Base-by-base conservation (phyloP, 495 filamentous ascomycete species). In the Hypoxylon lenormandii region DNA sequence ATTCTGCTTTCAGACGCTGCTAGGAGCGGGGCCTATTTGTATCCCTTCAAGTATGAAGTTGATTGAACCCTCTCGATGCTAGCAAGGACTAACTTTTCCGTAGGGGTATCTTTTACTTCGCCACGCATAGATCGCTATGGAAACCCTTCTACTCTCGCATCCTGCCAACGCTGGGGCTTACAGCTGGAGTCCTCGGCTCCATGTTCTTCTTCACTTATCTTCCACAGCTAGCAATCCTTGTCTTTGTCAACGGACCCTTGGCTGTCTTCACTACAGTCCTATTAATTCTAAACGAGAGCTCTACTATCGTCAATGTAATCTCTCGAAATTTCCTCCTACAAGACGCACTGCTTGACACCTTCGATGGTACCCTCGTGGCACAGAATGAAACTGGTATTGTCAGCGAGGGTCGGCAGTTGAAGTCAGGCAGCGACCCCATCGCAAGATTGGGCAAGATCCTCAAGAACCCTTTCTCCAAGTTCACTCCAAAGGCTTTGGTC, bases 161-260 rank as follows among this genome's bases (percentile, higher is more conserved):
- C 30, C 71, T 84, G 3, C 90, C 92, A 10, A 92, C 90, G 26
- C 60, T 92, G 45, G 81, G 83, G n/a, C 81, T 96, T 11, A 91
- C 90, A 8, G 69, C 89, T 36, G 84, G 86, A 23, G 83, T 92
- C 19, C 88, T 91, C 7, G 79, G 81, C n/a, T 56, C 59, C 15
- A 72, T 97, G 90, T 98, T 98, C 79, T 80, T 90, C 72, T 89
- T 97, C 78, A 90, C 93, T 53, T 98, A 97, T 75, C 77, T 97
- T 33, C 95, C 95, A 0, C 95, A 98, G 80, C 84, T 91, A 33
- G 90, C 92, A 6, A 76, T 92, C 37, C 80, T 97, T 26, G 83
- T 91, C 59, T 87, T 97, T 72, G 88, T 96, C 52, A 93, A 92
- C 58, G 95, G 95, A 0, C 94, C 94, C 0, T 78, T 97, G 1